Evolutionary conservation across 2,329 filamentous ascomycete species (phyloP), one percentile per base, ranked within the genome.

Genomic region (Talaromyces islandicus): DNA sequence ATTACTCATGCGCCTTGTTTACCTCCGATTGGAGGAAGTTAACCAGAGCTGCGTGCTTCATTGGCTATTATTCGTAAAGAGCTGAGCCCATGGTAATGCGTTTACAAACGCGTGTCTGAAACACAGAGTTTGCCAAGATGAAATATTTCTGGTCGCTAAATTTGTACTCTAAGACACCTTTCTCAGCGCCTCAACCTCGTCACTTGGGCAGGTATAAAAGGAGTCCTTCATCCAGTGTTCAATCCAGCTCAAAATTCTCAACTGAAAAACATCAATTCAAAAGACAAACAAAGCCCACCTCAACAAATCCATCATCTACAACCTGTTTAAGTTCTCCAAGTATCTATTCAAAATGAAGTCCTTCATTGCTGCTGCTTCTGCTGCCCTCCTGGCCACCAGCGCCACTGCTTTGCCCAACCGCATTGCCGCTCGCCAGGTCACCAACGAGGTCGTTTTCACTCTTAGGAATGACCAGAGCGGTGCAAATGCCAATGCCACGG

Each of bases 321-420:
- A 46, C 1, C n/a, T 2, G 9, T 19, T 43, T 11, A 24, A 12
- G 1, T 11, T 24, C n/a, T 21, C 11, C 9, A 46, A 24, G 12
- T 19, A 24, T 46, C 21, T 21, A 52, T 52, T 53, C 54, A 57
- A 60, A 41, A 60, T 60, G 58, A 60, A 56, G 53, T 57, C 48
- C 21, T 56, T 46, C 27, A 25, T 53, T 12, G 7, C 46, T 32
- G 46, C 46, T 32, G 32, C 30, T n/a, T 56, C 58, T 35, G 52
- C 56, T 32, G 54, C 54, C 30, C 46, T 60, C 54, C 46, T 60
- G 4, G 58, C 54, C 48, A 53, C 58, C 54, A 57, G 41, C 19
- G 58, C 19, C 17, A 54, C 17, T 4, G 58, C 54, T n/a, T 11
- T 57, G 46, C 58, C 58, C 27, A 55, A 38, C 25, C n/a, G 27